These are phyloP conservation scores for Pleurotus platypus DNA, from an alignment of 768 basidiomycete species.

Conservation along the genomic window DNA sequence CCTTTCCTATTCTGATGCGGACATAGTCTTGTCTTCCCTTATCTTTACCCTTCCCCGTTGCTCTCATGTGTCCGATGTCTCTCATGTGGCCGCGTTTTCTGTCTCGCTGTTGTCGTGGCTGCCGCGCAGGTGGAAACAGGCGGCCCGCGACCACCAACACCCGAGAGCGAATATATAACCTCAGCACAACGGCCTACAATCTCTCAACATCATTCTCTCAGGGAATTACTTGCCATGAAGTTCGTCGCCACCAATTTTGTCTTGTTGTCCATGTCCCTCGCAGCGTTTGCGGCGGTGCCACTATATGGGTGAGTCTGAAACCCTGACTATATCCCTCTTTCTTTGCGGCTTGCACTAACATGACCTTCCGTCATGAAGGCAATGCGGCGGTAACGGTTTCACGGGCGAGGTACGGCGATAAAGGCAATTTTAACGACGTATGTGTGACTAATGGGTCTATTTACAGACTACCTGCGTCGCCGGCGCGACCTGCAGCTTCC, in stretches of 20 bases:
- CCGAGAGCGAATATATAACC: neutral
- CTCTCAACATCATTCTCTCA: neutral
- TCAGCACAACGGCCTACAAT: neutral
- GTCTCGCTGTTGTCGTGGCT: neutral
- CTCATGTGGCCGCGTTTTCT: neutral
- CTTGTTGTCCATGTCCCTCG: neutral
- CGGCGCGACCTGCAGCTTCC: neutral
- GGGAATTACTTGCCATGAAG: neutral
- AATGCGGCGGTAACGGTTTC: neutral
- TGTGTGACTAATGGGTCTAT: too few relatives aligned
- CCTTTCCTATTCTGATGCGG: too few relatives aligned
- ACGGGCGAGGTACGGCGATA: neutral
- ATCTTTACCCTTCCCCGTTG: too few relatives aligned
- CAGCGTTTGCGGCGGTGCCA: neutral
- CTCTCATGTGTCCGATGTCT: neutral
- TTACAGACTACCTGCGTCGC: neutral
- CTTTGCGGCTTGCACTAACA: neutral
- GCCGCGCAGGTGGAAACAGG: neutral
- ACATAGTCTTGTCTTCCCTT: too few relatives aligned
- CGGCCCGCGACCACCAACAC: neutral
- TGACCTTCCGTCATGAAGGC: neutral
- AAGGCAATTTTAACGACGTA: neutral
- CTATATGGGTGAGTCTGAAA: neutral
- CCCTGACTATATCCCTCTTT: neutral
- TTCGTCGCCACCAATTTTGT: neutral